Evolutionary conservation across 805 yeast genomes (phyloP).

Genomic region (Candida chauliodis): DNA sequence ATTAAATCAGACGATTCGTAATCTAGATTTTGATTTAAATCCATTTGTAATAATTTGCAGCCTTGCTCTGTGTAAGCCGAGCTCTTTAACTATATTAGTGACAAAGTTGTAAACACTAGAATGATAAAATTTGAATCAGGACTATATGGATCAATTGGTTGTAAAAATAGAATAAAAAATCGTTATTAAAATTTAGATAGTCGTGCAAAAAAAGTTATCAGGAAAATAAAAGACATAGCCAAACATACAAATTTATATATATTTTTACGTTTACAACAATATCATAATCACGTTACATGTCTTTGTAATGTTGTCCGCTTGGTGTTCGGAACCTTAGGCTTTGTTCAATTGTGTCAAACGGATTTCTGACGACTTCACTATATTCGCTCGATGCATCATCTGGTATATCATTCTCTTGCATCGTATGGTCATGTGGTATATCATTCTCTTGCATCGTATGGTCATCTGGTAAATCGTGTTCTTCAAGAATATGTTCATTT

Average conservation of each 20-base stretch:
- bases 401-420: no score
- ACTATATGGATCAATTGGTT: constrained; percentile 2
- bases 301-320: constrained; percentile 13
- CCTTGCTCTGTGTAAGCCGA: no score
- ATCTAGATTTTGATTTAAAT: constrained; percentile 9
- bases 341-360: constrained; percentile 8
- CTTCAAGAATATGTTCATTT: not conserved
- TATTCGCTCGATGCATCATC: constrained; percentile 8
- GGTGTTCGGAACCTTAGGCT: constrained; percentile 18
- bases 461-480: constrained; percentile 9
- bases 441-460: no score
- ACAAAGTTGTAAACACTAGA: no score
- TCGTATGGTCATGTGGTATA: no score
- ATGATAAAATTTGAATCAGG: no score
- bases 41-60: no score
- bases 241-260: no score
- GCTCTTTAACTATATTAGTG: no score
- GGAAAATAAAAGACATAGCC: no score
- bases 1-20: constrained; percentile 7
- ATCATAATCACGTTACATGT: no score
- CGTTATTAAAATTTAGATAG: not conserved
- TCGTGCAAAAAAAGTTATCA: not conserved
- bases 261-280: no score
- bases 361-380: constrained; percentile 7
- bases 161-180: not conserved